phyloP scores from a whole-genome alignment of 768 basidiomycete species.

The Paxillus ammoniavirescens region DNA sequence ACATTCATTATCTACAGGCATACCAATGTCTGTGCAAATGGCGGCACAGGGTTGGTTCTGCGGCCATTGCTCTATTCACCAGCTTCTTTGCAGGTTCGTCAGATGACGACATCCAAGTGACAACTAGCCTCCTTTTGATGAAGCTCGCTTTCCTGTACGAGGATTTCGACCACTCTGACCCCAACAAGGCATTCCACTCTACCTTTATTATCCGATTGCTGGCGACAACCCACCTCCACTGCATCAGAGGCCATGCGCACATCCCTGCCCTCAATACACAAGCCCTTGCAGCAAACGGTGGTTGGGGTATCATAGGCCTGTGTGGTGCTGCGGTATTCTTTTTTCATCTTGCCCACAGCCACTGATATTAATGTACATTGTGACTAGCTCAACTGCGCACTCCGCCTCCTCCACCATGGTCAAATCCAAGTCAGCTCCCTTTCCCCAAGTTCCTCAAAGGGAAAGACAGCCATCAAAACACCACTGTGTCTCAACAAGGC shows the following conservation, averaged over 20 bases:
- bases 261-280: no score
- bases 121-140: neutral
- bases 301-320: no score
- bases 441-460: no score
- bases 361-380: no score
- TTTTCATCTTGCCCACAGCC: no score
- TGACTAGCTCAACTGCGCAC: no score
- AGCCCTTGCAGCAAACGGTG: no score
- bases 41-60: neutral
- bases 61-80: constrained; percentile 1
- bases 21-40: constrained; percentile 1
- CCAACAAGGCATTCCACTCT: neutral
- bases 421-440: no score
- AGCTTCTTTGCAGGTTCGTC: neutral
- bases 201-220: constrained; percentile 1
- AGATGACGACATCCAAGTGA: neutral
- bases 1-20: neutral
- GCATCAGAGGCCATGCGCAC: neutral
- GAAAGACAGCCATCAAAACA: no score
- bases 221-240: neutral
- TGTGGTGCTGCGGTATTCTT: no score
- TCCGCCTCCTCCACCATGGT: no score
- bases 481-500: constrained; percentile 1
- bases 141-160: neutral
- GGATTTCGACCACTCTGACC: neutral